These are phyloP conservation scores for Fusarium euwallaceae DNA, from an alignment of 2,329 filamentous ascomycete genomes.

Conservation along the genomic window DNA sequence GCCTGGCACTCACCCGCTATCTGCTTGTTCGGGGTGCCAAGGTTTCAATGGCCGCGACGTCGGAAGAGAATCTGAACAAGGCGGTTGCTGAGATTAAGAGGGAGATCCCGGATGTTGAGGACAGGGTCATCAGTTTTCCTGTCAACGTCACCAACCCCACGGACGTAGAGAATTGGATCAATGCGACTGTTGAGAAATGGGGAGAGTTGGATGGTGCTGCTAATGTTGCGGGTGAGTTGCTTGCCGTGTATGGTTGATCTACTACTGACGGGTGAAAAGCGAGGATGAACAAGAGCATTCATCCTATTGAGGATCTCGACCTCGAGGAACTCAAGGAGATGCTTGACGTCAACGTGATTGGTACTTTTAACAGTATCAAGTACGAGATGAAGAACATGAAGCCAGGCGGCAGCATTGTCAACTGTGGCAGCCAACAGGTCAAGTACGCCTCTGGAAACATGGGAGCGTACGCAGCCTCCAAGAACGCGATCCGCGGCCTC, in stretches of 20 bases:
- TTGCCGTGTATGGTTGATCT: background rate
- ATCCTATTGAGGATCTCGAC: constrained; percentile 41
- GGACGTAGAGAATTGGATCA: constrained; percentile 53
- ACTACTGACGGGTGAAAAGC: background rate
- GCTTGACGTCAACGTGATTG: constrained; percentile 44
- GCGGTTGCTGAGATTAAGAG: constrained; percentile 40
- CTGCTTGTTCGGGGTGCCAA: constrained; percentile 59
- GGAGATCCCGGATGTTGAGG: constrained; percentile 40
- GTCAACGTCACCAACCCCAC: constrained; percentile 51
- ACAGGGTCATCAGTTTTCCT: constrained; percentile 39
- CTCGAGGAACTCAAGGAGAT: constrained; percentile 41
- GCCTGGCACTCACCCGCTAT: constrained; percentile 63
- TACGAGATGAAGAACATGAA: constrained; percentile 53
- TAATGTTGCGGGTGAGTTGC: constrained; percentile 52
- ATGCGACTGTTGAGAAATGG: constrained; percentile 48
- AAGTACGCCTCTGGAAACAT: constrained; percentile 52
- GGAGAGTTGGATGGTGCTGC: constrained; percentile 53
- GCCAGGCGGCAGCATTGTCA: constrained; percentile 61
- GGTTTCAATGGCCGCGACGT: constrained; percentile 49
- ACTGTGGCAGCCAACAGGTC: constrained; percentile 60
- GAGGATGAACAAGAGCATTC: constrained; percentile 46
- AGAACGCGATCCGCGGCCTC: constrained; percentile 48
- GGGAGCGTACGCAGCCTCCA: constrained; percentile 52
- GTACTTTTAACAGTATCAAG: constrained; percentile 46
- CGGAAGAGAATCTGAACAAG: constrained; percentile 45